phyloP scores from a whole-genome alignment of 164 flowering plant genomes.

The Euptelea pleiosperma region DNA sequence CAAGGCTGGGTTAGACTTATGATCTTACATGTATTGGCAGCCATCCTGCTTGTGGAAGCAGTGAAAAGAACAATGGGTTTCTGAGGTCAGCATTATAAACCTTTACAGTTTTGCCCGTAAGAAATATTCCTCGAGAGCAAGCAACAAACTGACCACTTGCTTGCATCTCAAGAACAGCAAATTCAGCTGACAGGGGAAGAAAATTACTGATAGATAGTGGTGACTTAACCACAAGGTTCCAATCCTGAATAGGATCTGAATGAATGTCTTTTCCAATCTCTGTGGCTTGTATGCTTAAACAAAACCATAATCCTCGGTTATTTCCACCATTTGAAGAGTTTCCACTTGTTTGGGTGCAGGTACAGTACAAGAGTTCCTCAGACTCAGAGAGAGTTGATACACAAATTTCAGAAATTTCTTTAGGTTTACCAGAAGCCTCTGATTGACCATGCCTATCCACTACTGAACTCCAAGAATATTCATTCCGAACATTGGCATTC shows the following conservation, averaged over 20 bases:
- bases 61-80: constrained; percentile 70
- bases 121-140: constrained; percentile 63
- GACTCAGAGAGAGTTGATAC: constrained; percentile 62
- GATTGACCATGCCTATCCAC: constrained; percentile 29
- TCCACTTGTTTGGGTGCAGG: constrained; percentile 49
- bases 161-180: constrained; percentile 73
- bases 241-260: constrained; percentile 83
- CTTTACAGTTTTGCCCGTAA: constrained; percentile 61
- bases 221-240: constrained; percentile 67
- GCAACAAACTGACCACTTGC: constrained; percentile 53
- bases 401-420: constrained; percentile 48
- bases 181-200: constrained; percentile 78
- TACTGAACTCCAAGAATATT: constrained; percentile 82
- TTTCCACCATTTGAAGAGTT: constrained; percentile 44
- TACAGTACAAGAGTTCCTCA: constrained; percentile 68
- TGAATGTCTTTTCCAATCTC: constrained; percentile 82
- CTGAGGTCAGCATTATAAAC: constrained; percentile 64
- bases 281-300: constrained; percentile 60
- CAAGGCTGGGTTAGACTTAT: neutral
- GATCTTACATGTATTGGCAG: constrained; percentile 65
- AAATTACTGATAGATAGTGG: constrained; percentile 70
- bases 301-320: constrained; percentile 66
- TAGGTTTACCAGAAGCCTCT: constrained; percentile 22
- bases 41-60: constrained; percentile 94
- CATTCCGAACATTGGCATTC: constrained; percentile 23